These are phyloP conservation scores for Metarhizium rileyi DNA, from an alignment of 2,329 filamentous ascomycete species.

Conservation along the genomic window DNA sequence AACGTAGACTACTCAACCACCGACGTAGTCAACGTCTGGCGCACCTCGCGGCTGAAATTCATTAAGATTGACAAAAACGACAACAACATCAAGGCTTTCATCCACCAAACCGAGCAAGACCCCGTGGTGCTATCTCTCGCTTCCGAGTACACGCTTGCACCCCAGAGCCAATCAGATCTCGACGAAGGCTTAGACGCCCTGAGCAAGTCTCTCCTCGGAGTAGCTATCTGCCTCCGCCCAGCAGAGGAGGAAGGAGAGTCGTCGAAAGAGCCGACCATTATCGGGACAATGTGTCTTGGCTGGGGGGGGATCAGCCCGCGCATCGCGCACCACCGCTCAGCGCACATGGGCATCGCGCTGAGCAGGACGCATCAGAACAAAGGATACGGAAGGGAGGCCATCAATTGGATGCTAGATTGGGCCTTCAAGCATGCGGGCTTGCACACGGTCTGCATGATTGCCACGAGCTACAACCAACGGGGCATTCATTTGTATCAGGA, in stretches of 20 bases:
- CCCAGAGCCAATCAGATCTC: slow-evolving; percentile 9
- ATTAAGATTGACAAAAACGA: slow-evolving; percentile 10
- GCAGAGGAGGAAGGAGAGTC: background rate
- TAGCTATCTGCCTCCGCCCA: slow-evolving; percentile 12
- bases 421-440: slow-evolving; percentile 32
- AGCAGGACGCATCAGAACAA: slow-evolving; percentile 22
- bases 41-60: slow-evolving; percentile 11
- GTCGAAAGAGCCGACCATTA: slow-evolving; percentile 6
- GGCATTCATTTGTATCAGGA: slow-evolving; percentile 32
- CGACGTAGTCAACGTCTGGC: slow-evolving; percentile 8
- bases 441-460: slow-evolving; percentile 31
- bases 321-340: slow-evolving; percentile 12
- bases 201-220: slow-evolving; percentile 11
- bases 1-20: slow-evolving; percentile 3
- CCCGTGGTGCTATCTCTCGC: slow-evolving; percentile 9
- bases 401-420: slow-evolving; percentile 37
- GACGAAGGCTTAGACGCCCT: slow-evolving; percentile 6
- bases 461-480: slow-evolving; percentile 31
- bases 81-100: slow-evolving; percentile 9
- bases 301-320: slow-evolving; percentile 8
- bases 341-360: slow-evolving; percentile 26
- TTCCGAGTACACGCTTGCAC: slow-evolving; percentile 5
- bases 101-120: slow-evolving; percentile 9
- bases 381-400: slow-evolving; percentile 36
- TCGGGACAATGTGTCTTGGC: slow-evolving; percentile 13